A percentile compares a stretch with the other conserved stretches of the same genome.
Evolutionary conservation across 176 grass and related monocot species (phyloP).

Genomic region (Hordeum vulgare): MorexV3_pseudomolecules_assembly NC_058524.1:55248208-55248707

Average conservation of each 20-base stretch:
- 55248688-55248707: no score
- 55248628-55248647: slow-evolving; percentile 73
- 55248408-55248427: slow-evolving; percentile 21
- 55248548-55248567: slow-evolving; percentile 87
- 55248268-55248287: no score
- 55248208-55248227: slow-evolving; percentile 89
- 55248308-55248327: no score
- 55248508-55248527: slow-evolving; percentile 93
- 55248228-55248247: slow-evolving; percentile 84
- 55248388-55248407: slow-evolving; percentile 78
- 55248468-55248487: slow-evolving; percentile 94
- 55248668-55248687: no score
- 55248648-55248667: slow-evolving; percentile 16
- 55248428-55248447: slow-evolving; percentile 81
- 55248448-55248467: slow-evolving; percentile 96
- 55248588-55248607: slow-evolving; percentile 85
- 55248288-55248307: no score
- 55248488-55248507: slow-evolving; percentile 97
- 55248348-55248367: no score
- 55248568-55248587: slow-evolving; percentile 89
- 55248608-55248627: slow-evolving; percentile 93
- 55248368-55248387: no score
- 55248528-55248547: slow-evolving; percentile 75
- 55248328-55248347: no score
- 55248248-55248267: slow-evolving; percentile 18